A percentile compares a stretch with the other conserved stretches of the same genome.
These are phyloP conservation scores for Pseudogymnoascus sp. DNA, from an alignment of 2,329 filamentous ascomycete species.

Conservation along the genomic window DNA sequence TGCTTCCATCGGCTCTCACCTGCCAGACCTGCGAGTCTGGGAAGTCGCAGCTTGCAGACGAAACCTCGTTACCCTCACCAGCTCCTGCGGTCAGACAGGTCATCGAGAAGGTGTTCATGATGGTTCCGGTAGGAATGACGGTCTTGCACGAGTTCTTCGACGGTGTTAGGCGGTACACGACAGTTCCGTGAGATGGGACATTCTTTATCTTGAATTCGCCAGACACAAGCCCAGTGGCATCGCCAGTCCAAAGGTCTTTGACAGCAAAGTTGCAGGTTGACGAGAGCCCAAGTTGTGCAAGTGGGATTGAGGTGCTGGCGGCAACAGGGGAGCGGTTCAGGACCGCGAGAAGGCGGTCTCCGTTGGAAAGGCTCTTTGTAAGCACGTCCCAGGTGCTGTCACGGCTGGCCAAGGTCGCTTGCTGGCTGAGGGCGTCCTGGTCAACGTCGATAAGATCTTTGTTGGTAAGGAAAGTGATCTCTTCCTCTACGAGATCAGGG, in stretches of 20 bases:
- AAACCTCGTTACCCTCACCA: conserved; percentile 24
- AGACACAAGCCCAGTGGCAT: conserved; percentile 23
- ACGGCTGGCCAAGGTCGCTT: conserved; percentile 34
- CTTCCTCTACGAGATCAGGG: conserved; percentile 25
- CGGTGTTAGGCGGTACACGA: conserved; percentile 35
- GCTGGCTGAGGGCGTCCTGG: conserved; percentile 16
- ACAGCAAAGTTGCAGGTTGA: conserved; percentile 18
- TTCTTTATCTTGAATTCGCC: conserved; percentile 27
- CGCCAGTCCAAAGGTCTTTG: conserved; percentile 37
- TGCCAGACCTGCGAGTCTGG: conserved; percentile 37
- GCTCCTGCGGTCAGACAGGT: conserved; percentile 31
- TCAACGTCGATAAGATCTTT: conserved; percentile 12
- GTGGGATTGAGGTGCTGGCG: conserved; percentile 26
- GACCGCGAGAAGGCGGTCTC: conserved; percentile 39
- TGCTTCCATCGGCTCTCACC: conserved; percentile 25
- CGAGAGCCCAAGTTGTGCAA: conserved; percentile 21
- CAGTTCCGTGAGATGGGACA: conserved; percentile 30
- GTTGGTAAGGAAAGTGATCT: conserved; percentile 32
- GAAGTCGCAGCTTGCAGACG: conserved; percentile 32
- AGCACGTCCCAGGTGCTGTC: conserved; percentile 34
- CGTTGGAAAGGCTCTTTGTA: conserved; percentile 35
- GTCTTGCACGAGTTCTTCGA: conserved; percentile 18
- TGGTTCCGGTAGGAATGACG: conserved; percentile 37
- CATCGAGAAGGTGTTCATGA: conserved; percentile 40
- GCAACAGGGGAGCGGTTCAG: conserved; percentile 34